Evolutionary conservation across 495 filamentous ascomycete genomes (phyloP), one percentile per base, ranked within the genome.

Genomic region (Penicillium daleae): DNA sequence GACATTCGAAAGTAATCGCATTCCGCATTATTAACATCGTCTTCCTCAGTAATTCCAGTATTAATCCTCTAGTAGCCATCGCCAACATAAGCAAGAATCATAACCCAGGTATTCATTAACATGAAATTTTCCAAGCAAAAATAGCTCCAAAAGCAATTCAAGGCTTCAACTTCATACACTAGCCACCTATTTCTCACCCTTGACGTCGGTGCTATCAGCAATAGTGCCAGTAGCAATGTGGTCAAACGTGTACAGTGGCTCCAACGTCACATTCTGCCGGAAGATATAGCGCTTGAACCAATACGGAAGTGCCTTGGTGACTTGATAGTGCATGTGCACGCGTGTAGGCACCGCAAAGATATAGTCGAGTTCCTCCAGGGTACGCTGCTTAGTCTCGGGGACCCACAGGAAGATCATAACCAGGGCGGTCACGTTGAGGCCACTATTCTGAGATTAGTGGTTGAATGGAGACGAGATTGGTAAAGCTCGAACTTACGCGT

Each of bases 281-380:
- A 94, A 74, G 35, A 94, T 73, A 61, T 85, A 90, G 31, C 86
- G 80, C 71, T 86, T 87, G 70, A 90, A 67, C 82, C 86, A 93
- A 77, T 83, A 94, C 1, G 86, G 86, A n/a, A 91, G 75, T 4
- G 78, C 85, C 63, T 85, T 80, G 57, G 71, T 82, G 31, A 86
- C 32, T 75, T 95, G 89, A 69, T 92, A 91, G 33, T 62, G 62
- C 68, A 83, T 83, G 69, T 91, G 89, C 37, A 79, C 80, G 46
- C 81, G 67, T 26, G 84, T 89, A 0, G 88, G 88, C 13, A 92
- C 89, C 8, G 86, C 89, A 63, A 92, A 96, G 57, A 96, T 86
- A 69, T 92, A 92, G 75, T 96, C 91, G 39, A 96, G 79, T 71
- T 96, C 92, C 74, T 96, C 91, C 13, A 93, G 83, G 5, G 90